These are phyloP conservation scores for Centella asiatica DNA, from an alignment of 129 eudicot genomes.

Conservation along the genomic window DNA sequence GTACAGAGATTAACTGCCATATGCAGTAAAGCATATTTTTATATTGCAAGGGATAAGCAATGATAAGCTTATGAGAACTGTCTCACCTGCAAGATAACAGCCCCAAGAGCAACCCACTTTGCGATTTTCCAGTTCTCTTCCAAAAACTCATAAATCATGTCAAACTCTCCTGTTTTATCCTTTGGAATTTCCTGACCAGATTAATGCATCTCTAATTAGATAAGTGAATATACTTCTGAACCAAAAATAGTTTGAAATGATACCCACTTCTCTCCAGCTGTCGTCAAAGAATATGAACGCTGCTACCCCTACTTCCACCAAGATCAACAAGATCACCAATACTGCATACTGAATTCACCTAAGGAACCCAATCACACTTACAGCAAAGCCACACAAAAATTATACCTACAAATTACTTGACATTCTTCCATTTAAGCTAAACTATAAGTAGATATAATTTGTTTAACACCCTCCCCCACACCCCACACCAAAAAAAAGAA, in stretches of 20 bases:
- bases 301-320: constrained; percentile 74
- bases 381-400: background rate
- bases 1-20: background rate
- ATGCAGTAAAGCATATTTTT: background rate
- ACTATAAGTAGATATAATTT: too few relatives aligned
- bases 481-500: too few relatives aligned
- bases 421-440: too few relatives aligned
- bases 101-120: constrained; percentile 95
- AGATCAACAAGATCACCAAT: constrained; percentile 60
- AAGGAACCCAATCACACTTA: constrained; percentile 35
- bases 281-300: constrained; percentile 81
- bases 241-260: background rate
- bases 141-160: constrained; percentile 63
- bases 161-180: constrained; percentile 77
- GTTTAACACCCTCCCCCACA: too few relatives aligned
- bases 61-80: background rate
- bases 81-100: constrained; percentile 68
- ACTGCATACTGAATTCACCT: constrained; percentile 56
- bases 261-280: constrained; percentile 77
- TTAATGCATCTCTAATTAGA: constrained; percentile 9
- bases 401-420: too few relatives aligned
- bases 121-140: constrained; percentile 66
- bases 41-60: background rate
- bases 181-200: constrained; percentile 59
- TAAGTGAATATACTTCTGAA: constrained; percentile 2